These are phyloP conservation scores for Didymosphaeria variabile DNA, from an alignment of 2,329 filamentous ascomycete genomes.

Conservation along the genomic window DNA sequence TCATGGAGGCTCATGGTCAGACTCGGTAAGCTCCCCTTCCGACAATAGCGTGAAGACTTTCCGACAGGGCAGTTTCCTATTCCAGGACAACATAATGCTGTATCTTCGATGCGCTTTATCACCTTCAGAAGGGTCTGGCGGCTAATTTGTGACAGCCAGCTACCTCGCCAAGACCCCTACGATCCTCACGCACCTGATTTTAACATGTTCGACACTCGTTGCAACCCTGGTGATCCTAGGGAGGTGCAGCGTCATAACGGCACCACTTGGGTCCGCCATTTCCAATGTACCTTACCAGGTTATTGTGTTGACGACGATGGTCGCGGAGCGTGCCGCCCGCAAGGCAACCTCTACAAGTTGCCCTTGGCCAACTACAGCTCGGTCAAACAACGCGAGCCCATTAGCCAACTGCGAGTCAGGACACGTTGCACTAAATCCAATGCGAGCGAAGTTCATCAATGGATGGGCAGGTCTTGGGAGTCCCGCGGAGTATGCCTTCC, in stretches of 20 bases:
- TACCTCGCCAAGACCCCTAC: background rate
- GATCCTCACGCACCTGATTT: background rate
- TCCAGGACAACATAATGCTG: background rate
- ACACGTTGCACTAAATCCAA: constrained; percentile 20
- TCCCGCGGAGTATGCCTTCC: constrained; percentile 18
- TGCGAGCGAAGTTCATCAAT: constrained; percentile 15
- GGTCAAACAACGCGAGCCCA: background rate
- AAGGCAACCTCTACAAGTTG: background rate
- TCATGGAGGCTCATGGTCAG: no score
- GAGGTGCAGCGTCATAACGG: constrained; percentile 14
- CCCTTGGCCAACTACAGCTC: background rate
- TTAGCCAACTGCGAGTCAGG: background rate
- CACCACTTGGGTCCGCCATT: constrained; percentile 10
- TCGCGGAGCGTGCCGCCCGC: constrained; percentile 9
- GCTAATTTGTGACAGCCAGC: background rate
- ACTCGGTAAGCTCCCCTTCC: background rate
- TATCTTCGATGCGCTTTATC: background rate
- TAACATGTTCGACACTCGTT: constrained; percentile 13
- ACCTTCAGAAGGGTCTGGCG: background rate
- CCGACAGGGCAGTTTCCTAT: background rate
- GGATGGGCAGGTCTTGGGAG: constrained; percentile 11
- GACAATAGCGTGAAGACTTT: background rate
- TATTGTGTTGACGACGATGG: constrained; percentile 16
- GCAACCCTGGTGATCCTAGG: constrained; percentile 13
- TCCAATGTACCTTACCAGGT: background rate